Evolutionary conservation across 1,284 basidiomycete species (phyloP), one percentile per base, ranked within the genome.

Genomic region (Athelia psychrophila): DNA sequence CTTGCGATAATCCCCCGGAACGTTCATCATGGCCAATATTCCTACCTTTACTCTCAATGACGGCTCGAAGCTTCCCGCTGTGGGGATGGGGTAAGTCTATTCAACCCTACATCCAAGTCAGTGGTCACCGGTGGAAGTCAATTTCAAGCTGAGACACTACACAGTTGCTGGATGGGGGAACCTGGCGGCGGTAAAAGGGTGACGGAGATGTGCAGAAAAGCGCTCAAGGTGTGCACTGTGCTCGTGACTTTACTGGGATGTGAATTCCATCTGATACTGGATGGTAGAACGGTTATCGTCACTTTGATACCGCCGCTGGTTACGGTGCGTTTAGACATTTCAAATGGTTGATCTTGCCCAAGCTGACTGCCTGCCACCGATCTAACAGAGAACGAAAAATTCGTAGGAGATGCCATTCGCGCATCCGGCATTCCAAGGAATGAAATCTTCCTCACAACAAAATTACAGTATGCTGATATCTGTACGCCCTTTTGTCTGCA

Each of bases 381-480:
- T 6, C 23, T 23, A 6, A 20, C 44, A 23, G 45, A 19, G 42
- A 44, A 50, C 60, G 46, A 2, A 20, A 15, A 15, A 25, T 46
- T 49, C 16, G 1, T 22, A 15, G 25, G 38, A 42, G n/a, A 42
- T 6, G 81, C 77, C 0, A 62, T 84, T 44, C 70, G 72, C 50
- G 68, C 67, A 23, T 76, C 72, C 47, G 75, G 73, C 1, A 66
- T 78, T 35, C 71, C 73, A 36, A 67, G 80, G 40, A 69, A 78
- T 33, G 68, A 80, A 48, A 60, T 84, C 6, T 83, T 73, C 58
- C 64, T 84, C 35, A 77, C 81, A 2, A 77, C 76, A 2, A 77
- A 77, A 55, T 61, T 76, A 2, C 55, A 63, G 75, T 73, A 54
- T 33, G 64, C 62, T 24, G 16, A 15, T n/a, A n/a, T n/a, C n/a